Base-by-base conservation (phyloP, 352 stramenopile species). In the Globisporangium yorkense region DNA sequence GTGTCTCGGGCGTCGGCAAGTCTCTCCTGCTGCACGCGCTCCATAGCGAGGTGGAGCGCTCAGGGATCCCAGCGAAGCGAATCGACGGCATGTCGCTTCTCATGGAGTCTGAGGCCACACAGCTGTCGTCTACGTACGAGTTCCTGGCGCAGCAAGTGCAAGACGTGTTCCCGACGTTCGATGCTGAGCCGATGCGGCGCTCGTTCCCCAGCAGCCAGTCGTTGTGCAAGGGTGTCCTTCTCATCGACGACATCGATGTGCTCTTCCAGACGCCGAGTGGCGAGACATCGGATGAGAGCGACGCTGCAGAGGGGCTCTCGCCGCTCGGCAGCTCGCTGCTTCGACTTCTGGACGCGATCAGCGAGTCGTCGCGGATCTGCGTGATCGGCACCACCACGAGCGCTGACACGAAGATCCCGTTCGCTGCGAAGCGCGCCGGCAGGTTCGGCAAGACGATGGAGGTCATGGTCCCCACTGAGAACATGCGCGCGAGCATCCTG, bases 221-320 rank as follows among this genome's bases (percentile, higher is more conserved):
- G 59, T 27, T 67, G 51, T 49, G 54, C 43, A 43, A 43, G 0
- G 75, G 79, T 12, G 77, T 87, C 15, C 53, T 91, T 21, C 43
- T 91, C 37, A 70, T 93, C 56, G 84, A 93, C 65, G 78, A 93
- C 35, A 57, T 89, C 37, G 74, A 89, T 46, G 72, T 71, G 41
- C 71, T 91, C 46, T 91, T 93, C 59, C 67, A 77, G 53, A 63
- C 71, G 0, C 40, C 64, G 0, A 73, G 75, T 45, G 78, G 77
- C 2, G 66, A 77, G 46, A 10, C 55, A 16, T 61, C 61, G 4
- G 63, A 69, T 27, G 65, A 64, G 1, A 57, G 49, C 20, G 62
- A 75, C 16, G 69, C 63, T 15, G 62, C 74, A 5, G 54, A 62
- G 9, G 63, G 63, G 9, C 59, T 83, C 20, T 50, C 73, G n/a